Percentiles rank a stretch among this genome's conserved stretches.
phyloP scores from a whole-genome alignment of 768 basidiomycete genomes.

The Suillus luteus region DNA sequence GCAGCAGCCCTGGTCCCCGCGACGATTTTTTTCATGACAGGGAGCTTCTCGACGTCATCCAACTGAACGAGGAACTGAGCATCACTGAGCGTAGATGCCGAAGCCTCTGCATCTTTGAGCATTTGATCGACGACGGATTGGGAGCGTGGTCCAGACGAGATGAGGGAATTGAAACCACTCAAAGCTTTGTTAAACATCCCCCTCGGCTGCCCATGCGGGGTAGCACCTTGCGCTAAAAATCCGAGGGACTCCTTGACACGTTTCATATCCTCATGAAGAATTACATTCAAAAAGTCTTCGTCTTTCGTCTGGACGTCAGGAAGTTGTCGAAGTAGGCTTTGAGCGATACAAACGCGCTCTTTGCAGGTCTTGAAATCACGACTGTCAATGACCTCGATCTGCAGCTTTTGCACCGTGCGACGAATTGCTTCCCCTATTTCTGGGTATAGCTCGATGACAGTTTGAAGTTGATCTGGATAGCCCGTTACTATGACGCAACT shows the following conservation, averaged over 20 bases:
- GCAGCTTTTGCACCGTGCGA: constrained; percentile 2
- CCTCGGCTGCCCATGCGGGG: background rate
- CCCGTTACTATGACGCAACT: background rate
- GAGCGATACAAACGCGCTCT: constrained; percentile 17
- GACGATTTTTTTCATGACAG: constrained; percentile 9
- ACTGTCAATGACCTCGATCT: constrained; percentile 10
- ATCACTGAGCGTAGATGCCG: constrained; percentile 13
- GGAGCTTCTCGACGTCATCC: constrained; percentile 10
- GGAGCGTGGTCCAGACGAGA: background rate
- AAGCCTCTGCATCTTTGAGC: constrained; percentile 7
- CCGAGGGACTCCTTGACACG: constrained; percentile 6
- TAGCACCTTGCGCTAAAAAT: background rate
- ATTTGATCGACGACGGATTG: constrained; percentile 6
- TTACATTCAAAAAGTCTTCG: constrained; percentile 8
- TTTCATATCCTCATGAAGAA: constrained; percentile 8
- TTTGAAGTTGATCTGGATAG: constrained; percentile 15
- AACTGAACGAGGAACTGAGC: constrained; percentile 20
- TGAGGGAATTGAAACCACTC: background rate
- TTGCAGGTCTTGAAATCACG: constrained; percentile 18
- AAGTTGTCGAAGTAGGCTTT: constrained; percentile 8
- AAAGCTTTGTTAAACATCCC: background rate
- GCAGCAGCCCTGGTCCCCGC: background rate
- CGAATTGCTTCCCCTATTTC: constrained; percentile 11
- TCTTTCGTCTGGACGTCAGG: constrained; percentile 6
- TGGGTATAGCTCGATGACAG: constrained; percentile 17